Evolutionary conservation across 805 yeast species (phyloP).

Genomic region (Pichia nanzhaoensis): DNA sequence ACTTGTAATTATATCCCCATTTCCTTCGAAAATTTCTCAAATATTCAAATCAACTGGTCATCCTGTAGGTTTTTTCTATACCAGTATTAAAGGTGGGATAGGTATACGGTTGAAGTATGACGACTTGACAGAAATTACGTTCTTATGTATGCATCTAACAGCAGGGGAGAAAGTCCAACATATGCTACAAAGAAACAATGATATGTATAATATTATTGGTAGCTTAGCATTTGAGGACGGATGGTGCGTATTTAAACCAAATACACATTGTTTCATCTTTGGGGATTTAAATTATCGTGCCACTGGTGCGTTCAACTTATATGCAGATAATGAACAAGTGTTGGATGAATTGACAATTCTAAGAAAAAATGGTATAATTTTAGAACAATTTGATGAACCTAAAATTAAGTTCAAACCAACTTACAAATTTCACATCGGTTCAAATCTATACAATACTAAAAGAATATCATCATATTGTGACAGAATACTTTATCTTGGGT

Average conservation of each 20-base stretch:
- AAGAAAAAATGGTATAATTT: conserved; percentile 37
- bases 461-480: conserved; percentile 91
- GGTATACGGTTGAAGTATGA: conserved; percentile 46
- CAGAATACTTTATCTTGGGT: conserved; percentile 55
- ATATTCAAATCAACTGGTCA: conserved; percentile 25
- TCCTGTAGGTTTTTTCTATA: conserved; percentile 51
- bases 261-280: conserved; percentile 58
- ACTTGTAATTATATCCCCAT: conserved; percentile 42
- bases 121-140: conserved; percentile 39
- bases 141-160: conserved; percentile 64
- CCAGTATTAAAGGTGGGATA: conserved; percentile 72
- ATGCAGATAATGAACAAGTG: conserved; percentile 2
- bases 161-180: conserved; percentile 66
- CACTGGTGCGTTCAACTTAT: conserved; percentile 16
- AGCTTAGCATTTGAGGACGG: conserved; percentile 55
- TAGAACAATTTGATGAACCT: conserved; percentile 62
- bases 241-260: conserved; percentile 43
- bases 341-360: conserved; percentile 47
- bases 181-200: conserved; percentile 43
- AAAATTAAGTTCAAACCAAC: conserved; percentile 69
- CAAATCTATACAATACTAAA: conserved; percentile 42
- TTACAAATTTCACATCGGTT: conserved; percentile 55
- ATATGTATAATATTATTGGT: conserved; percentile 43
- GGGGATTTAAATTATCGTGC: conserved; percentile 87
- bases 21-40: conserved; percentile 19